Conservation (phyloP, 345 rosid species). For the Isatis tinctoria region DNA sequence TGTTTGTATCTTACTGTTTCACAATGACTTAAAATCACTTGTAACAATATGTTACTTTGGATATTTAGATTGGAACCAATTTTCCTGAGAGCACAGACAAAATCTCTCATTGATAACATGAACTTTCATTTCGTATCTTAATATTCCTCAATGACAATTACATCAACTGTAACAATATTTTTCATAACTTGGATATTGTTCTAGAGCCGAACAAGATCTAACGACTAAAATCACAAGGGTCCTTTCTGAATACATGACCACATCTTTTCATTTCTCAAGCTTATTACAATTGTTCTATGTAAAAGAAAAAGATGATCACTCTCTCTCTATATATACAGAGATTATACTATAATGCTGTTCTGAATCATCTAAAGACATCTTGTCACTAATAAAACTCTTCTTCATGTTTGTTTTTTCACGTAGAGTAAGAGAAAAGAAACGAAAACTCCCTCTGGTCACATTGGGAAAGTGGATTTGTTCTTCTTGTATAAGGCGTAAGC, state of each 20-base stretch:
- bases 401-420: background rate
- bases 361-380: slow-evolving; percentile 1
- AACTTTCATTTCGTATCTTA: background rate
- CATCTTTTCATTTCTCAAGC: background rate
- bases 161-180: background rate
- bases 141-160: background rate
- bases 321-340: background rate
- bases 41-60: background rate
- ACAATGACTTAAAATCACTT: background rate
- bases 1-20: background rate
- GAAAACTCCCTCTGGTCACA: background rate
- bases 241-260: background rate
- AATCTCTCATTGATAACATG: background rate
- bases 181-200: background rate
- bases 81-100: background rate
- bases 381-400: background rate
- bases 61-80: background rate
- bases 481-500: slow-evolving; percentile 57
- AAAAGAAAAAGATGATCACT: background rate
- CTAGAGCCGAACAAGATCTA: background rate
- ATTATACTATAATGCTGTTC: background rate
- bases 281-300: background rate
- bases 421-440: background rate
- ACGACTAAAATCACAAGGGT: background rate
- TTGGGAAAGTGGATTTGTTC: slow-evolving; percentile 13